phyloP scores from a whole-genome alignment of 2,329 filamentous ascomycete genomes.

The Podosphaera aphanis region DNA sequence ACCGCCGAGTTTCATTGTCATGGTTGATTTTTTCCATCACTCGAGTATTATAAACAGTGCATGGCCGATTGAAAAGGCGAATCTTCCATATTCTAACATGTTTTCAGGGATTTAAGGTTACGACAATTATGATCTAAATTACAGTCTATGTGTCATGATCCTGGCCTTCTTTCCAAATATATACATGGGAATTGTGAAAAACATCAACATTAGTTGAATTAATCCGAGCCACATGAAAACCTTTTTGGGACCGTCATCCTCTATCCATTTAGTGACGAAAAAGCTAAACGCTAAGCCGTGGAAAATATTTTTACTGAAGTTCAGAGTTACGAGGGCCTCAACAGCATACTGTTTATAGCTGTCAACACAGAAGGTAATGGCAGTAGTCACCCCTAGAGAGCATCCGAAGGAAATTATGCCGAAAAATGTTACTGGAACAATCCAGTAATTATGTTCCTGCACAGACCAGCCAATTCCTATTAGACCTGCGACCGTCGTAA shows the following conservation, averaged over 20 bases:
- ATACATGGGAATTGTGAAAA: conserved; percentile 73
- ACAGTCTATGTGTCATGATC: conserved; percentile 78
- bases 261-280: conserved; percentile 71
- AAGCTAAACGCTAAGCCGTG: conserved; percentile 75
- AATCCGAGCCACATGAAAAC: conserved; percentile 69
- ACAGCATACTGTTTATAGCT: conserved; percentile 83
- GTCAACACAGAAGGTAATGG: conserved; percentile 86
- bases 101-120: too few relatives aligned
- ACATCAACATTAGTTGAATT: conserved; percentile 56
- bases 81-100: too few relatives aligned
- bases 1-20: too few relatives aligned
- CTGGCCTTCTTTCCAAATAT: conserved; percentile 74
- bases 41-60: too few relatives aligned
- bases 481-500: conserved; percentile 62
- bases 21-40: too few relatives aligned
- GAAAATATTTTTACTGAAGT: conserved; percentile 83
- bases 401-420: conserved; percentile 83
- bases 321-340: conserved; percentile 80
- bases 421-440: conserved; percentile 84
- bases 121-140: conserved; percentile 24
- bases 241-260: conserved; percentile 45
- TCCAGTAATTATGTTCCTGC: conserved; percentile 51
- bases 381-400: conserved; percentile 67
- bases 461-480: conserved; percentile 97
- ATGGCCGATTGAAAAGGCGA: too few relatives aligned